These are phyloP conservation scores for Populus tomentosa DNA, from an alignment of 441 rosid genomes.

Conservation along the genomic window DNA sequence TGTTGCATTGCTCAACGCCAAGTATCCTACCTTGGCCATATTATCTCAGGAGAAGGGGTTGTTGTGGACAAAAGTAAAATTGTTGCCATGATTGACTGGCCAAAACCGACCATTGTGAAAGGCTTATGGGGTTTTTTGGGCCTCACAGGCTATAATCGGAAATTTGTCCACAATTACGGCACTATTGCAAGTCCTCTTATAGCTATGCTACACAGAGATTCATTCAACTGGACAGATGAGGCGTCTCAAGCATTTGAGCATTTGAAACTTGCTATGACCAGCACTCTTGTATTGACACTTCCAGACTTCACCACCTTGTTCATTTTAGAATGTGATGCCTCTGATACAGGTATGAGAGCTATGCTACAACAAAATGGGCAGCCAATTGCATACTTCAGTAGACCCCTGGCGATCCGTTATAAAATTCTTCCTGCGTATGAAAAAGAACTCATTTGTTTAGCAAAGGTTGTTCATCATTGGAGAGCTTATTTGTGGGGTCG, in stretches of 20 bases:
- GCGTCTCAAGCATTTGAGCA: fast-evolving
- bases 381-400: not conserved
- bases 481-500: not conserved
- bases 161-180: not conserved
- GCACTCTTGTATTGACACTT: not conserved
- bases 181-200: not conserved
- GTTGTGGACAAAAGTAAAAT: fast-evolving
- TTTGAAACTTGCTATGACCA: not conserved
- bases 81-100: not conserved
- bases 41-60: not conserved
- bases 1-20: not conserved
- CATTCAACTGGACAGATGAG: not conserved
- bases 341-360: not conserved
- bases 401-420: too few relatives aligned
- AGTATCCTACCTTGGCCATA: not conserved
- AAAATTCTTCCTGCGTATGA: not conserved
- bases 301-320: not conserved
- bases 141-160: not conserved
- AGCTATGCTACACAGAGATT: not conserved
- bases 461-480: not conserved
- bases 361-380: not conserved
- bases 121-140: not conserved
- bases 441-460: not conserved
- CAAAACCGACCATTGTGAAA: not conserved
- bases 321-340: not conserved